Conservation (phyloP, 2,329 filamentous ascomycete species). For the Aspergillus sp. region DNA sequence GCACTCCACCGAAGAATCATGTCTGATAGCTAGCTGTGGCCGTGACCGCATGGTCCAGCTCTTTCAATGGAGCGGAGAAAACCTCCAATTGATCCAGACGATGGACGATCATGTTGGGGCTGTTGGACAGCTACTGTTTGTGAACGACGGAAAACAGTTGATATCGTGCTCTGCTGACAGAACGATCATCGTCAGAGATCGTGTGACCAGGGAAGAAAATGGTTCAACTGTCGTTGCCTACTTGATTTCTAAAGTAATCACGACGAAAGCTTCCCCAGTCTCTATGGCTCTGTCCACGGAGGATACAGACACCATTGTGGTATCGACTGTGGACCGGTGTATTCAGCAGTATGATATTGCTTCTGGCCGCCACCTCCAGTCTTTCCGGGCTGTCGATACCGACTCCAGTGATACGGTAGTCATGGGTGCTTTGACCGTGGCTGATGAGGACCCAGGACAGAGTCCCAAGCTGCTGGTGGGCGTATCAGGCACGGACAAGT, state of each 20-base stretch:
- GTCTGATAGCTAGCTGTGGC: slow-evolving; percentile 77
- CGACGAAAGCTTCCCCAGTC: slow-evolving; percentile 80
- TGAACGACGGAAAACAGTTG: slow-evolving; percentile 67
- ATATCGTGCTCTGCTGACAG: slow-evolving; percentile 88
- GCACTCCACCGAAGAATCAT: slow-evolving; percentile 59
- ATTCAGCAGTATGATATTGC: slow-evolving; percentile 61
- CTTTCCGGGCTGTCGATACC: slow-evolving; percentile 81
- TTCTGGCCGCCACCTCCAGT: slow-evolving; percentile 67
- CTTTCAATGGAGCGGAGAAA: slow-evolving; percentile 62
- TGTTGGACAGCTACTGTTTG: slow-evolving; percentile 75
- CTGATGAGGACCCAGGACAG: slow-evolving; percentile 53
- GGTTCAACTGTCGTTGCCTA: slow-evolving; percentile 67
- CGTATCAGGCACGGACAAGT: slow-evolving; percentile 95
- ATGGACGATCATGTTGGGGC: slow-evolving; percentile 87
- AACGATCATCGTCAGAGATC: slow-evolving; percentile 77
- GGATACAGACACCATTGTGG: slow-evolving; percentile 53
- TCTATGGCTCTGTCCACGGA: slow-evolving; percentile 74
- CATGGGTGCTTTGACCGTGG: slow-evolving; percentile 71
- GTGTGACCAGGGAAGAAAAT: slow-evolving; percentile 63
- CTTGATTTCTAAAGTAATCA: slow-evolving; percentile 72
- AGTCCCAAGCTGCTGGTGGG: slow-evolving; percentile 71
- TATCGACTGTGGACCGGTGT: slow-evolving; percentile 63
- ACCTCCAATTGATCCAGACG: slow-evolving; percentile 81
- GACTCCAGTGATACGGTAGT: slow-evolving; percentile 79
- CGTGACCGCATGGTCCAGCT: slow-evolving; percentile 91